Evolutionary conservation across 2,329 filamentous ascomycete genomes (phyloP).

Genomic region (Zelopaecilomyces penicillatus): DNA sequence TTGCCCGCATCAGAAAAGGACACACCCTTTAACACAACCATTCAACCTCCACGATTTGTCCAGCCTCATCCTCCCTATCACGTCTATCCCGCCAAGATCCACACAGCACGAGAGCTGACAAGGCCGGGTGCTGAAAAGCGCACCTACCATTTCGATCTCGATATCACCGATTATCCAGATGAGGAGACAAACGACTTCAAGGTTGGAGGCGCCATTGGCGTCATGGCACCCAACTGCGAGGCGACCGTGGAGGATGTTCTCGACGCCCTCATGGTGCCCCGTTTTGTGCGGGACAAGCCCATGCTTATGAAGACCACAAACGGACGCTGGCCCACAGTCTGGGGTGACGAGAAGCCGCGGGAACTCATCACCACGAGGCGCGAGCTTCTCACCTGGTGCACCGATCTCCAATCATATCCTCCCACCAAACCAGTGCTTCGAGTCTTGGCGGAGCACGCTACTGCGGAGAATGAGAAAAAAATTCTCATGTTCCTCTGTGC

Average conservation of each 20-base stretch:
- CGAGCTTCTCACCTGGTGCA: slow-evolving; percentile 92
- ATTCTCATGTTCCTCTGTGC: slow-evolving; percentile 79
- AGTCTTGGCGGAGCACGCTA: slow-evolving; percentile 75
- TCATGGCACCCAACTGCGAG: slow-evolving; percentile 79
- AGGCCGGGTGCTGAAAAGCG: slow-evolving; percentile 86
- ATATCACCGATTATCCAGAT: slow-evolving; percentile 87
- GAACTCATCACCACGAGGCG: slow-evolving; percentile 84
- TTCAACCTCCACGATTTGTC: slow-evolving; percentile 79
- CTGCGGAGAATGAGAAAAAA: slow-evolving; percentile 76
- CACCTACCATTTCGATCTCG: slow-evolving; percentile 94
- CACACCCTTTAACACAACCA: slow-evolving; percentile 42
- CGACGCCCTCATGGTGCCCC: slow-evolving; percentile 71
- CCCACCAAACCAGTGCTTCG: slow-evolving; percentile 83
- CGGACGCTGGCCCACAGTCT: slow-evolving; percentile 94
- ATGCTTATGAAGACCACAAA: slow-evolving; percentile 68
- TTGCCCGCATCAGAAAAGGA: background rate
- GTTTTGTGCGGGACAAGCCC: slow-evolving; percentile 74
- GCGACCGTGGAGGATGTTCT: slow-evolving; percentile 74
- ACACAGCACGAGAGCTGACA: slow-evolving; percentile 79
- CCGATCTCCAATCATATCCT: slow-evolving; percentile 85
- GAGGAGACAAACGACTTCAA: slow-evolving; percentile 86
- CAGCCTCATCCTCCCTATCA: slow-evolving; percentile 91
- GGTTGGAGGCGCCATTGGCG: slow-evolving; percentile 89
- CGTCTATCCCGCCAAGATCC: slow-evolving; percentile 82
- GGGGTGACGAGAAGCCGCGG: slow-evolving; percentile 81